Base-by-base conservation (phyloP, 306 rosid genomes). In the Benincasa hispida region DNA sequence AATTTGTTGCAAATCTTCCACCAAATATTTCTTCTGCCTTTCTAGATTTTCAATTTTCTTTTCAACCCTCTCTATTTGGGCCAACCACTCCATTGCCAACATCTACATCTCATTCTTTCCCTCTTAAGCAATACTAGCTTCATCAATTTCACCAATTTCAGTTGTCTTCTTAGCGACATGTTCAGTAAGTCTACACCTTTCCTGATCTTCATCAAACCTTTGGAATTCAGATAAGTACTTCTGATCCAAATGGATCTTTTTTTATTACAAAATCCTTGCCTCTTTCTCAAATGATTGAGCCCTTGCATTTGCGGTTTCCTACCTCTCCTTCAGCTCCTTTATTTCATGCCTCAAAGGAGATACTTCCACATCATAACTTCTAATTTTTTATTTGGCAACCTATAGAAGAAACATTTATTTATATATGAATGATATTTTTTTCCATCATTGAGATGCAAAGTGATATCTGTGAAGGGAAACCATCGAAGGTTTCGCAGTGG, bases 61-160 rank as follows among this genome's bases (percentile, higher is more conserved):
- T 80, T 85, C 88, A 73, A 91, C 88, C 86, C 97, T 88, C 93
- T 93, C 98, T 78, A 93, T 82, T 69, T 79, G 79, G 4, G 97
- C 79, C 81, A 89, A 82, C 79, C 95, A 85, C 82, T 93, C 95
- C 83, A 93, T 93, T 78, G 91, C 93, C 85, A 91, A 77, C 81
- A 84, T 91, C 88, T 93, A 93, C 95, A 89, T 91, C 84, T 91
- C 93, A 61, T 85, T 85, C 87, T 86, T 91, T 78, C 87, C 98
- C 84, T 85, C 88, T 50, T 89, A 90, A 51, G 93, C 91, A 45
- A 37, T 74, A 45, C 79, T 88, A 63, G 90, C 87, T 70, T 89
- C 93, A 42, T 84, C 83, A 65, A 90, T 78, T 68, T 92, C 91
- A 61, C 93, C 96, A 66, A 89, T 85, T 76, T 83, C 90, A 84